phyloP scores from a whole-genome alignment of 2,329 filamentous ascomycete genomes.

The Colletotrichum somersetense region DNA sequence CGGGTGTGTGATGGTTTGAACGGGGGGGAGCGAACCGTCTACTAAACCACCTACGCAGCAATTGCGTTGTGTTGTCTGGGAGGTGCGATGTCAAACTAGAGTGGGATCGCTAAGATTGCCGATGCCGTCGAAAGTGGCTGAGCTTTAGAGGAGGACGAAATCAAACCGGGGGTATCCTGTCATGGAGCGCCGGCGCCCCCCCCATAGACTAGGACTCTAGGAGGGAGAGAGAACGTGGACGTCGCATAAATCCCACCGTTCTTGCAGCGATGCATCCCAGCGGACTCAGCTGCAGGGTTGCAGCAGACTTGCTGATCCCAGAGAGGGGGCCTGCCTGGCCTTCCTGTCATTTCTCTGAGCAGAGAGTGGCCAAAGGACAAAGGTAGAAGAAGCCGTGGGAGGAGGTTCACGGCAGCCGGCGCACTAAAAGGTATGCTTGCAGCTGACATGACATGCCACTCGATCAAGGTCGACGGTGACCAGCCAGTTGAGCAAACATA shows the following conservation, averaged over 20 bases:
- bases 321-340: conserved; percentile 10
- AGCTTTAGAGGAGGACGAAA: not conserved
- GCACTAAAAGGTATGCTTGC: conserved; percentile 17
- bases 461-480: conserved; percentile 13
- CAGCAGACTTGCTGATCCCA: conserved; percentile 32
- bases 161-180: conserved; percentile 9
- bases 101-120: not conserved
- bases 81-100: conserved; percentile 8
- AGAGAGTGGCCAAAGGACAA: not conserved
- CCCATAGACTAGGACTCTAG: conserved; percentile 1
- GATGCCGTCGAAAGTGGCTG: conserved; percentile 3
- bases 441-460: not conserved
- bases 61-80: not conserved
- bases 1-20: conserved; percentile 8
- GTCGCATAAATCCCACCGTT: conserved; percentile 17
- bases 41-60: not conserved
- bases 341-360: conserved; percentile 28
- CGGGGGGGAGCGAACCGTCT: conserved; percentile 9
- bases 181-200: conserved; percentile 2
- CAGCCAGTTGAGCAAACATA: not conserved
- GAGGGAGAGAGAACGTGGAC: conserved; percentile 9
- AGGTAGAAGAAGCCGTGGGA: not conserved
- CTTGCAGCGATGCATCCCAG: conserved; percentile 26
- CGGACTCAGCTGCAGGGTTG: conserved; percentile 27
- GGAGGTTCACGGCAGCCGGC: conserved; percentile 11